Evolutionary conservation across 352 stramenopile genomes (phyloP).

Genomic region (Phytophthora capsici): DNA sequence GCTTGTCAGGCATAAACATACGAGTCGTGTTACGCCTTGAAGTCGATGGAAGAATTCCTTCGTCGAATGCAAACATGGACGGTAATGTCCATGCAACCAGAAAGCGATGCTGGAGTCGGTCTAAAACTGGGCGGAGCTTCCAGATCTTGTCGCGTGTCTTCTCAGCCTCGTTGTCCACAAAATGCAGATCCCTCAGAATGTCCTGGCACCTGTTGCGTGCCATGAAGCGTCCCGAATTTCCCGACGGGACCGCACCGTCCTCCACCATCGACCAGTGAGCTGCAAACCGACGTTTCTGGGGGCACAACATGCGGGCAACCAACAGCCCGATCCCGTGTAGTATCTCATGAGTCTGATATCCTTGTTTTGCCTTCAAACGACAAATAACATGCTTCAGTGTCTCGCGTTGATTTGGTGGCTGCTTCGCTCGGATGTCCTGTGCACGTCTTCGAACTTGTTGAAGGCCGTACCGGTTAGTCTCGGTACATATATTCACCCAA

Average conservation of each 20-base stretch:
- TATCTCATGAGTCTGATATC: neutral
- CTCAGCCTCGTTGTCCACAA: conserved; percentile 1
- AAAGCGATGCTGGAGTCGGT: neutral
- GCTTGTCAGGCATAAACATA: no score
- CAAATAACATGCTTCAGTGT: no score
- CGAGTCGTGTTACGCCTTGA: no score
- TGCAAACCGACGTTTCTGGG: neutral
- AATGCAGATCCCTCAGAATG: conserved; percentile 9
- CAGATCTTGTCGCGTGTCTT: neutral
- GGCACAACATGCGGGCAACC: neutral
- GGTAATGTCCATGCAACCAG: conserved; percentile 3
- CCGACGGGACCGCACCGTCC: neutral
- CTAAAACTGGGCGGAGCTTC: neutral
- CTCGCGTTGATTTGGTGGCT: no score
- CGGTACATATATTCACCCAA: no score
- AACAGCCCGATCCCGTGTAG: neutral
- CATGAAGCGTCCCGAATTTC: conserved; percentile 24
- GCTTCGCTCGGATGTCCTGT: neutral
- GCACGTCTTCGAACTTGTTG: no score
- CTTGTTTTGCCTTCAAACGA: no score
- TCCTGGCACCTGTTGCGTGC: conserved; percentile 15
- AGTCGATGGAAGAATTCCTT: no score
- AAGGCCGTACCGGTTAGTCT: no score
- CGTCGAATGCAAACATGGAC: conserved; percentile 35
- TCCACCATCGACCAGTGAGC: neutral